These are phyloP conservation scores for Daphne laureola DNA, from an alignment of 441 rosid species.

Conservation along the genomic window DNA sequence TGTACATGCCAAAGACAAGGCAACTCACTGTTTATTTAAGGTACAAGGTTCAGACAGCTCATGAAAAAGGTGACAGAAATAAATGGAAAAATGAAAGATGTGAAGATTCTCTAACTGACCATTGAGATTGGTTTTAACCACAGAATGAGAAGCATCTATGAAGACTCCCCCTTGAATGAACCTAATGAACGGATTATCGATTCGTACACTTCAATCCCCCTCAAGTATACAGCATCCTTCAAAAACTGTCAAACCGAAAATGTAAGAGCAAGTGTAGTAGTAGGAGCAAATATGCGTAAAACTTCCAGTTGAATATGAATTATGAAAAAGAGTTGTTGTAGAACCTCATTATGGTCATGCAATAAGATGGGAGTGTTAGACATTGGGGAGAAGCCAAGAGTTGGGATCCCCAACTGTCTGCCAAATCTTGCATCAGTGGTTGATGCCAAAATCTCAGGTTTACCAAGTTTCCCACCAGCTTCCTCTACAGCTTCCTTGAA, in stretches of 20 bases:
- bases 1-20: too few species aligned
- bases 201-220: conserved; percentile 74
- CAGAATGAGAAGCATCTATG: conserved; percentile 18
- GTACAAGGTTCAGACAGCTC: too few species aligned
- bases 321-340: background rate
- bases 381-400: conserved; percentile 86
- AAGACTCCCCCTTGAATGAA: conserved; percentile 44
- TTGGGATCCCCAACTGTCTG: conserved; percentile 63
- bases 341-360: conserved; percentile 91
- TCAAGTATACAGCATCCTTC: conserved; percentile 60
- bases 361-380: conserved; percentile 63
- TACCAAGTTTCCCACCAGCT: conserved; percentile 70
- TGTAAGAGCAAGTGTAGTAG: conserved; percentile 1
- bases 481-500: conserved; percentile 65
- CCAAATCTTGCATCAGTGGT: conserved; percentile 75
- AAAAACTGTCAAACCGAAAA: conserved; percentile 40
- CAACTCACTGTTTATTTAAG: too few species aligned
- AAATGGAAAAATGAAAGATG: too few species aligned
- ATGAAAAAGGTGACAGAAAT: too few species aligned
- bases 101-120: background rate
- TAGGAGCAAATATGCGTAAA: background rate
- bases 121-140: background rate
- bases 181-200: conserved; percentile 58
- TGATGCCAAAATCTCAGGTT: conserved; percentile 81
- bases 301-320: background rate